Evolutionary conservation across 768 basidiomycete species (phyloP).

Genomic region (Boletus edulis): DNA sequence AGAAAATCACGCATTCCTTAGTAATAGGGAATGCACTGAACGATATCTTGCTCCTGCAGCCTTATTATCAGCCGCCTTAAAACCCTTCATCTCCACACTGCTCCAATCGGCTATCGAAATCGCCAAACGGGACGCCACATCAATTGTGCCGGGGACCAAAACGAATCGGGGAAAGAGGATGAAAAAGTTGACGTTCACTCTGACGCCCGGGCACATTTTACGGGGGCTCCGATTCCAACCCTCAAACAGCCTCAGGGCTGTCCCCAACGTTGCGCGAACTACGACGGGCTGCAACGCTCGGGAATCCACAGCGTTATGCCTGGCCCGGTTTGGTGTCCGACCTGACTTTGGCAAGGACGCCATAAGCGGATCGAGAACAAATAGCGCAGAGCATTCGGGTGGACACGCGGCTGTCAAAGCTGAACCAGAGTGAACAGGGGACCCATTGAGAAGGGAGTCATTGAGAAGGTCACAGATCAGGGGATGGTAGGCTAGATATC

Average conservation of each 20-base stretch:
- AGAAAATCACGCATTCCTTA: conserved; percentile 6
- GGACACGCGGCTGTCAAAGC: conserved; percentile 1
- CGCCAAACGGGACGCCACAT: conserved; percentile 31
- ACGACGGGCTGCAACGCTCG: conserved; percentile 1
- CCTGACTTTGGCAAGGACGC: conserved; percentile 19
- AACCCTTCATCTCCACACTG: conserved; percentile 33
- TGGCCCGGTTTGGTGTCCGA: conserved; percentile 31
- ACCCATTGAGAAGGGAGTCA: not conserved
- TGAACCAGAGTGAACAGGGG: conserved; percentile 7
- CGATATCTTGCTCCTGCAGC: conserved; percentile 35
- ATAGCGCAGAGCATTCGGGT: not conserved
- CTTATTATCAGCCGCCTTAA: conserved; percentile 33
- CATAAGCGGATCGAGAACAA: not conserved
- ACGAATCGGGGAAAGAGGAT: conserved; percentile 19
- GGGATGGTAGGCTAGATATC: not conserved
- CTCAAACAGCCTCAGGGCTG: not conserved
- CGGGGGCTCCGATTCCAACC: conserved; percentile 32
- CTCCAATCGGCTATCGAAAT: conserved; percentile 33
- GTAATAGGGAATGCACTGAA: conserved; percentile 20
- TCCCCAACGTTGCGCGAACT: not conserved
- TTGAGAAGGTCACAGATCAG: not conserved
- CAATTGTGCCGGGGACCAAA: conserved; percentile 17
- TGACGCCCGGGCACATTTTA: conserved; percentile 40
- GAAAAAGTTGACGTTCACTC: conserved; percentile 25
- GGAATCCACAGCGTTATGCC: conserved; percentile 25